Conservation (phyloP, 306 rosid species). For the Parietaria judaica region DNA sequence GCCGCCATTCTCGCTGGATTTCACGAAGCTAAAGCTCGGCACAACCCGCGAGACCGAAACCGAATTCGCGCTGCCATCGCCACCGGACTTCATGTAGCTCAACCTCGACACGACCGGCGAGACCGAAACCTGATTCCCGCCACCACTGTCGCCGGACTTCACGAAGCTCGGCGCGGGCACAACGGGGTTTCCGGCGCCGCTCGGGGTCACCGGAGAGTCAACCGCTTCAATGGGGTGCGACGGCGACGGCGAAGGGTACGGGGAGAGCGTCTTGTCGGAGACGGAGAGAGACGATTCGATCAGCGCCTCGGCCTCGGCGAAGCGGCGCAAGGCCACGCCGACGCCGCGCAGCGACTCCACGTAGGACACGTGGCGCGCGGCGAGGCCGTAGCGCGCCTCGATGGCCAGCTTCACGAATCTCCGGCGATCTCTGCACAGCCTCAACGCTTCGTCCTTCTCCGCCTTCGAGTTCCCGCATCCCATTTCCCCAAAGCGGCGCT, state of each 20-base stretch:
- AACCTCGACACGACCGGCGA: too few relatives aligned
- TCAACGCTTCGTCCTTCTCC: conserved; percentile 67
- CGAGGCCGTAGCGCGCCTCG: conserved; percentile 77
- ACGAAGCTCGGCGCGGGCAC: conserved; percentile 26
- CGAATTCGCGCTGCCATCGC: too few relatives aligned
- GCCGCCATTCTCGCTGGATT: too few relatives aligned
- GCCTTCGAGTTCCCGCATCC: conserved; percentile 68
- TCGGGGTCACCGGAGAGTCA: conserved; percentile 50
- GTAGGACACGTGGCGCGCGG: conserved; percentile 84
- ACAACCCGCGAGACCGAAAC: too few relatives aligned
- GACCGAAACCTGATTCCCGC: too few relatives aligned
- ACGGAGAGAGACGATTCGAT: conserved; percentile 70
- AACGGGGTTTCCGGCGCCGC: conserved; percentile 33
- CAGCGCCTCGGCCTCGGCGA: conserved; percentile 72
- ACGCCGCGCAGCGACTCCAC: conserved; percentile 56
- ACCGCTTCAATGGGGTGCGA: conserved; percentile 49
- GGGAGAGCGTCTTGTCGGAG: conserved; percentile 82
- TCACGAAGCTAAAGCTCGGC: too few relatives aligned
- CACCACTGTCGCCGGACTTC: too few relatives aligned
- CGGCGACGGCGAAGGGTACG: conserved; percentile 80
- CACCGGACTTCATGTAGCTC: too few relatives aligned
- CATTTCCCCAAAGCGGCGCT: conserved; percentile 28
- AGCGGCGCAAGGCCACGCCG: conserved; percentile 71
- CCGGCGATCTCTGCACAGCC: conserved; percentile 71
- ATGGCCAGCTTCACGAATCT: conserved; percentile 71